Percentiles rank a stretch among this genome's conserved stretches.
Evolutionary conservation across 1,139 yeast species (phyloP).

Genomic region (Taphrina populina): DNA sequence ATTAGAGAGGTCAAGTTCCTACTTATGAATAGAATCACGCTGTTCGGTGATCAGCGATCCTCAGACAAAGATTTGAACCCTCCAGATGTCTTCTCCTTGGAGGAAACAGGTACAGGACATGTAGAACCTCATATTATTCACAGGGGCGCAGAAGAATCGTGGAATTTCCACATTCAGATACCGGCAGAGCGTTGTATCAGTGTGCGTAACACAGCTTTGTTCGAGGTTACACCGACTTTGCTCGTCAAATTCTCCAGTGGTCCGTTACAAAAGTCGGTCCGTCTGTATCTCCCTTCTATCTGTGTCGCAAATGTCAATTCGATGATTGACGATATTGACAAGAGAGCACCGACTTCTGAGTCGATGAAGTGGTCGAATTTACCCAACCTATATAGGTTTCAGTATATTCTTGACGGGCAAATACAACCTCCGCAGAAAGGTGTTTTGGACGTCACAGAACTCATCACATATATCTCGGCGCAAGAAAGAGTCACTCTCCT

Average conservation of each 20-base stretch:
- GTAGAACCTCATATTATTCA: constrained; percentile 17
- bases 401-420: constrained; percentile 4
- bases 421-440: constrained; percentile 11
- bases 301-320: constrained; percentile 14
- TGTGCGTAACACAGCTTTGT: constrained; percentile 29
- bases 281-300: constrained; percentile 13
- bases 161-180: constrained; percentile 17
- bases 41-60: constrained; percentile 29
- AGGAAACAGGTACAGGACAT: constrained; percentile 1
- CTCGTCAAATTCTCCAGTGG: constrained; percentile 28
- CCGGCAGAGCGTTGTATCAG: constrained; percentile 23
- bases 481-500: constrained; percentile 41
- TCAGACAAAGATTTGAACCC: constrained; percentile 13
- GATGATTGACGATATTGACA: constrained; percentile 5
- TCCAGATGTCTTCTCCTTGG: constrained; percentile 9
- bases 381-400: constrained; percentile 14
- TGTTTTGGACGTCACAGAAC: constrained; percentile 11
- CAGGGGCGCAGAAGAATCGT: constrained; percentile 17
- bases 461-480: constrained; percentile 19
- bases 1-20: constrained; percentile 24
- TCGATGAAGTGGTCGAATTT: constrained; percentile 12
- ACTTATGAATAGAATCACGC: constrained; percentile 24
- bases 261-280: constrained; percentile 16
- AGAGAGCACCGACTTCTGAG: constrained; percentile 20
- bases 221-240: constrained; percentile 29